A percentile compares a stretch with the other conserved stretches of the same genome.
These are phyloP conservation scores for Cardamine chenopodiifolia DNA, from an alignment of 345 rosid species.

Conservation along the genomic window DNA sequence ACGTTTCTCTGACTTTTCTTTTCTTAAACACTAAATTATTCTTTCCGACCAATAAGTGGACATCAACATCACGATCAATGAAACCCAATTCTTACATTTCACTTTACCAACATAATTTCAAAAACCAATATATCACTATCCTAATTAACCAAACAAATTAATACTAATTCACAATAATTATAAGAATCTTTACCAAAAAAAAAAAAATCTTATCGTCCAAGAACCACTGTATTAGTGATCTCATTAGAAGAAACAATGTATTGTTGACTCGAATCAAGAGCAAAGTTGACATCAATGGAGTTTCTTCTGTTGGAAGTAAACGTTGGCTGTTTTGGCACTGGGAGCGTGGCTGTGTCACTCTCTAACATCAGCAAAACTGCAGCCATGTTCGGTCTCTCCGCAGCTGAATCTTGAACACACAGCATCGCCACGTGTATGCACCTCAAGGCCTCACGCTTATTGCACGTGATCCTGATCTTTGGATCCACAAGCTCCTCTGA, in stretches of 20 bases:
- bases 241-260: constrained; percentile 41
- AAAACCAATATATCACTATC: not conserved
- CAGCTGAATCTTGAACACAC: constrained; percentile 81
- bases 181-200: constrained; percentile 19
- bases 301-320: constrained; percentile 52
- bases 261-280: constrained; percentile 44
- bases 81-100: not conserved
- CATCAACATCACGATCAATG: not conserved
- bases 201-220: constrained; percentile 37
- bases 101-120: not conserved
- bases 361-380: constrained; percentile 65
- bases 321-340: constrained; percentile 61
- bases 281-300: constrained; percentile 49
- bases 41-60: not conserved
- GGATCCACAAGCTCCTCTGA: constrained; percentile 67
- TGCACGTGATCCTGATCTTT: constrained; percentile 46
- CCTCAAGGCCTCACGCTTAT: constrained; percentile 51
- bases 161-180: not conserved
- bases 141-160: not conserved
- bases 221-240: constrained; percentile 41
- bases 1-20: constrained; percentile 12
- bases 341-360: constrained; percentile 60
- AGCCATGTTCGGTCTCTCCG: constrained; percentile 70
- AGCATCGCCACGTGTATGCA: constrained; percentile 82
- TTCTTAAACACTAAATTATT: not conserved